Evolutionary conservation across 2,329 filamentous ascomycete species (phyloP), one percentile per base, ranked within the genome.

Genomic region (Arthrobotrys entomopaga): DNA sequence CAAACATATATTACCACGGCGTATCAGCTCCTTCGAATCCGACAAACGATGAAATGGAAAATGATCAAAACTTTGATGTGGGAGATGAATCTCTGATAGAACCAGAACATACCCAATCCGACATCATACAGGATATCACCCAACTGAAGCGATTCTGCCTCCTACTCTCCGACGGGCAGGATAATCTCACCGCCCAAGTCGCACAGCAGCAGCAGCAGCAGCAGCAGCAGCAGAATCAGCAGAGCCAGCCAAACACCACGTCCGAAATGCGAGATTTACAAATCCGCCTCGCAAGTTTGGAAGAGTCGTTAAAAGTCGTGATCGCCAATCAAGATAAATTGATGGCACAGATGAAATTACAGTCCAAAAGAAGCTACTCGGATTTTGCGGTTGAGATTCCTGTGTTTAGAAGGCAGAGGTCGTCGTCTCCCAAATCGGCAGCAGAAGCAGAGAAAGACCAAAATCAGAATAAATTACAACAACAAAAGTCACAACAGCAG

Each of bases 121-220:
- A 63, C 11, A 40, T 73, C 3, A 34, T 63, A n/a, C 26, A 73
- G 24, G 69, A 73, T 38, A 66, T 73, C 19, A 59, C 58, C 13
- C 15, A 22, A 20, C 7, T 73, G 15, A 73, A 73, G 57, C 54
- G 50, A 5, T 73, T 73, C 53, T 73, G 69, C 22, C 56, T 73
- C 26, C 56, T 49, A 15, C 56, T 73, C 40, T 59, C 52, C 29
- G 69, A 73, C 11, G 29, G 40, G 8, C 61, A 73, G 49, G 61
- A 73, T 19, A 48, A 40, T 46, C 42, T 73, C 3, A 29, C 60
- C 29, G 38, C 52, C 13, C 40, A 53, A 40, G 50, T 70, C 57
- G 15, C 38, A 43, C 19, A 69, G 26, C 48, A 54, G 8, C 24
- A 43, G 5, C 15, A 46, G 24, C 34, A 54, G 54, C n/a, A n/a